Base-by-base conservation (phyloP, 2,329 filamentous ascomycete genomes). In the Penicillium sp. region DNA sequence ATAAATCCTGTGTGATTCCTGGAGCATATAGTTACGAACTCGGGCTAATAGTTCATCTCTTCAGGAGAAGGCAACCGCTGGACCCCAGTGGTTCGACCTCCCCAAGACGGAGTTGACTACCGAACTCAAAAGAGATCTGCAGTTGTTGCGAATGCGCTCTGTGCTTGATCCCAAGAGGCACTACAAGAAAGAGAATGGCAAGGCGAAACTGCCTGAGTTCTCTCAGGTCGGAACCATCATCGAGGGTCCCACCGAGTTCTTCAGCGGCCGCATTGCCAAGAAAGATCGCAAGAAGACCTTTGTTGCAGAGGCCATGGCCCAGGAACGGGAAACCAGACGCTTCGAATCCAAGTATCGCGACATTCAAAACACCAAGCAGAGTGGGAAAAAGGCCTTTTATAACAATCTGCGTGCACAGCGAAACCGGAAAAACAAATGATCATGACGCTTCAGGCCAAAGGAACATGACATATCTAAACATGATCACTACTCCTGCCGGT, bases 151-250 rank as follows among this genome's bases (percentile, higher is more conserved):
- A 62, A 93, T 97, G 88, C 86, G 94, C 72, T 88, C 87, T 53
- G 87, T 96, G 20, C 81, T 97, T 22, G 93, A 97, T 63, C 87
- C 92, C 1, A 93, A 97, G 71, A 82, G 89, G 48, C 89, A 93
- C 68, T 96, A 96, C 80, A 95, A 93, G 73, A 97, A 97, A 74
- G 87, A 93, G 49, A 83, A 78, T 49, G 82, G 85, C 53, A 92
- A 89, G 69, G 81, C 83, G 55, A 79, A 85, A 57, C 76, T 88
- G 1, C 94, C 94, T 1, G 86, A 91, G 58, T 97, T 89, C 70
- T 95, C 89, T 20, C 90, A 96, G 67, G 85, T 96, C 26, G 94
- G 93, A 54, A 93, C 90, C 6, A 85, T 99, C 56, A 83, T 97
- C 53, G 88, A 95, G 67, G 92, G 92, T 1, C 87, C 92, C 1